phyloP scores from a whole-genome alignment of 1,139 yeast species.

The Hanseniaspora sp. region DNA sequence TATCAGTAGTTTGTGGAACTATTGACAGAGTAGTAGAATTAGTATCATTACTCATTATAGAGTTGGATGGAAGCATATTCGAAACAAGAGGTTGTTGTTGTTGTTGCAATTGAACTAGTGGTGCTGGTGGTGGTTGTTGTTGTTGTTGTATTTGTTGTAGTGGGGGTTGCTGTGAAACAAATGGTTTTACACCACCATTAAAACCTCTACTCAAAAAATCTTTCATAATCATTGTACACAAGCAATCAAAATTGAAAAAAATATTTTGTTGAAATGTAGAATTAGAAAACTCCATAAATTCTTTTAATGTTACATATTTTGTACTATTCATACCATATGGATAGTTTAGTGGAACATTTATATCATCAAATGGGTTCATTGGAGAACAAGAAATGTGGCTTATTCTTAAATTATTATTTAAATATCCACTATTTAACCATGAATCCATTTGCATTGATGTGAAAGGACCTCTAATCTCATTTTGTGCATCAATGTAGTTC shows the following conservation, averaged over 20 bases:
- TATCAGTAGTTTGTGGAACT: not conserved
- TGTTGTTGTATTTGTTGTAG: not conserved
- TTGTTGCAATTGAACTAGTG: not conserved
- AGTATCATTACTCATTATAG: no score
- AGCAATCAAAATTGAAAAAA: slow-evolving; percentile 5
- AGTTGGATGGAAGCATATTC: no score
- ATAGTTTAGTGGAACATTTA: not conserved
- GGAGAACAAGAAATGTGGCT: slow-evolving; percentile 18
- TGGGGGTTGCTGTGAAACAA: not conserved
- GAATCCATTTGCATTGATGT: slow-evolving; percentile 25
- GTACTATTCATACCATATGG: slow-evolving; percentile 4
- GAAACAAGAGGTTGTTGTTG: no score
- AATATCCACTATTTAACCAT: slow-evolving; percentile 28
- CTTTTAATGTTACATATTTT: not conserved
- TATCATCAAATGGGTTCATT: slow-evolving; percentile 14
- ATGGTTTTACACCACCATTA: not conserved
- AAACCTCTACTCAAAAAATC: slow-evolving; percentile 3
- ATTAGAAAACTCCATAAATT: not conserved
- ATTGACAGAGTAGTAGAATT: not conserved
- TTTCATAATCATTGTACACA: not conserved
- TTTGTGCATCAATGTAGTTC: slow-evolving; percentile 28
- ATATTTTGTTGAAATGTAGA: not conserved
- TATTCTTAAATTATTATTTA: slow-evolving; percentile 26
- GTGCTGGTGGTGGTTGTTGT: not conserved
- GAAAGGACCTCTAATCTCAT: slow-evolving; percentile 30